phyloP scores from a whole-genome alignment of 192 early-diverging fungal species.

The Nowakowskiella sp. region DNA sequence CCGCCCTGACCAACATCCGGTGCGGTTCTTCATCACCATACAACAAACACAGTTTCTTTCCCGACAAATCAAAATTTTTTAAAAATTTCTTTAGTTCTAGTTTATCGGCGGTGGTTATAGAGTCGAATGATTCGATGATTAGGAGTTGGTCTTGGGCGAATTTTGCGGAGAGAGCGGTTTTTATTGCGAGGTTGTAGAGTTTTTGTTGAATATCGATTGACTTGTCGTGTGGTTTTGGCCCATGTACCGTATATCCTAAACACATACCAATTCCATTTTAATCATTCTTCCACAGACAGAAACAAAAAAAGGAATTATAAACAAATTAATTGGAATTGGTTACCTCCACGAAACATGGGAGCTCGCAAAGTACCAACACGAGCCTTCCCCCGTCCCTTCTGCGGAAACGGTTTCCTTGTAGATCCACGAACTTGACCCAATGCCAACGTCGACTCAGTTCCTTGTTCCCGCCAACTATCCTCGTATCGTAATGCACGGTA shows the following conservation, averaged over 20 bases:
- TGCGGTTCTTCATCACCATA: slow-evolving; percentile 28
- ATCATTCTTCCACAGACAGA: background rate
- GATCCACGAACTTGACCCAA: slow-evolving; percentile 80
- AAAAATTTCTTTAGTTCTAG: slow-evolving; percentile 16
- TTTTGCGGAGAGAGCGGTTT: slow-evolving; percentile 79
- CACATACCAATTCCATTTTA: background rate
- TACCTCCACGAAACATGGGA: slow-evolving; percentile 83
- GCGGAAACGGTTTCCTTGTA: slow-evolving; percentile 70
- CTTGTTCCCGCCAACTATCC: slow-evolving; percentile 65
- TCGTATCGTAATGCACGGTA: slow-evolving; percentile 84
- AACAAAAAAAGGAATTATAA: background rate
- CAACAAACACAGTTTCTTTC: slow-evolving; percentile 33
- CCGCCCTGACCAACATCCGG: slow-evolving; percentile 16
- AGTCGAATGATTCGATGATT: slow-evolving; percentile 57
- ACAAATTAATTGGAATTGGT: background rate
- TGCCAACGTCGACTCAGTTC: slow-evolving; percentile 74
- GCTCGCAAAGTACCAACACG: slow-evolving; percentile 75
- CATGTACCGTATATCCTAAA: slow-evolving; percentile 54
- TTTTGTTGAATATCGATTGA: slow-evolving; percentile 76
- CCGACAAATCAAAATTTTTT: slow-evolving; percentile 16
- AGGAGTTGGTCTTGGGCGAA: slow-evolving; percentile 81
- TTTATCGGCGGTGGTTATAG: slow-evolving; percentile 12
- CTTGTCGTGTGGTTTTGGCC: slow-evolving; percentile 82
- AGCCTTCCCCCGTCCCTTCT: slow-evolving; percentile 92
- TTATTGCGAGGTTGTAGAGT: slow-evolving; percentile 76